These are phyloP conservation scores for Penicillium sp. DNA, from an alignment of 2,329 filamentous ascomycete genomes.

Conservation along the genomic window DNA sequence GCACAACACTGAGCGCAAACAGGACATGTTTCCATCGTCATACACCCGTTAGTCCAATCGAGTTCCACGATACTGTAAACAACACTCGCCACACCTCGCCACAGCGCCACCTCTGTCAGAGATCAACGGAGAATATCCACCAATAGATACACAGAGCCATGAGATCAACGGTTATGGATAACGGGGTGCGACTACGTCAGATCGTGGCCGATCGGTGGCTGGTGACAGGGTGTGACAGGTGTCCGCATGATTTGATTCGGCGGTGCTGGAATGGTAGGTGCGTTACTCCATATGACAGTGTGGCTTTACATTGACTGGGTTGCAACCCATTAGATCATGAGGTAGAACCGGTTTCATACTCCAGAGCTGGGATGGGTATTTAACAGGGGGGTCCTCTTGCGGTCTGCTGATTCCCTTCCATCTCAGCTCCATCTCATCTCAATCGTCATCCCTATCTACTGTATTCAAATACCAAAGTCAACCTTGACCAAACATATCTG, in stretches of 20 bases:
- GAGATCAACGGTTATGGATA: slow-evolving; percentile 9
- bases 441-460: background rate
- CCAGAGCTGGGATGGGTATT: background rate
- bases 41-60: too few species aligned
- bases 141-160: slow-evolving; percentile 1
- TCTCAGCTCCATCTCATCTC: background rate
- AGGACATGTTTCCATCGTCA: too few species aligned
- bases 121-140: slow-evolving; percentile 5
- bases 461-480: background rate
- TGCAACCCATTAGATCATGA: slow-evolving; percentile 23
- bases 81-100: background rate
- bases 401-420: too few species aligned
- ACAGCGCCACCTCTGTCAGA: background rate
- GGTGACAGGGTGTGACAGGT: background rate
- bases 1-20: too few species aligned
- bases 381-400: background rate
- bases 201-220: slow-evolving; percentile 1
- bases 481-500: background rate
- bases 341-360: slow-evolving; percentile 10
- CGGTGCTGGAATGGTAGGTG: background rate
- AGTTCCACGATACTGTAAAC: too few species aligned
- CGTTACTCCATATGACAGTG: slow-evolving; percentile 10
- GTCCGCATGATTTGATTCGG: background rate
- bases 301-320: slow-evolving; percentile 7
- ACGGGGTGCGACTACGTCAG: slow-evolving; percentile 16